phyloP scores from a whole-genome alignment of 768 basidiomycete genomes.

The Megacollybia marginata region DNA sequence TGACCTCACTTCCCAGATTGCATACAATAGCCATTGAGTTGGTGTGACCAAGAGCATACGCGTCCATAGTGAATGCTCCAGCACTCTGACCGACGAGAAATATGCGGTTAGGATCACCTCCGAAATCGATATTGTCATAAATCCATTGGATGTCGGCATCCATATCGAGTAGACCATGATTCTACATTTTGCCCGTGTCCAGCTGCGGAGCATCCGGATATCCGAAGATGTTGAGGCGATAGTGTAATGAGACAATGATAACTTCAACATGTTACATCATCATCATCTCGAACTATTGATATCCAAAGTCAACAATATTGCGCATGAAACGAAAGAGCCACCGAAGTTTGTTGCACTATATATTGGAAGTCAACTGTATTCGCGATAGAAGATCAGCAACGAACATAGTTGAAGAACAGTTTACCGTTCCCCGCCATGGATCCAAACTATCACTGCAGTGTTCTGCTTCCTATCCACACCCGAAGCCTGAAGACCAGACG shows the following conservation, averaged over 20 bases:
- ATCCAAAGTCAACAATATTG: constrained; percentile 14
- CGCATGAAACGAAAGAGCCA: constrained; percentile 1
- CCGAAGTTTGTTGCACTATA: neutral
- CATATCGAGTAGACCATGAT: constrained; percentile 31
- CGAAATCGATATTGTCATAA: constrained; percentile 34
- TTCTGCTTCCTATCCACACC: constrained; percentile 21
- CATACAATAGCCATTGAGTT: constrained; percentile 10
- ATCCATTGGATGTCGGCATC: constrained; percentile 39
- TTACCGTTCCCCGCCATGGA: constrained; percentile 11
- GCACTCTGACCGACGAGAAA: constrained; percentile 32
- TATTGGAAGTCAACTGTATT: neutral
- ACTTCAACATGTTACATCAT: no score
- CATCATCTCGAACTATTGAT: constrained; percentile 20
- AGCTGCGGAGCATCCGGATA: constrained; percentile 32
- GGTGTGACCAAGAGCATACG: constrained; percentile 26
- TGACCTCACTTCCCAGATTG: constrained; percentile 33
- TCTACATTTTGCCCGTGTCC: constrained; percentile 17
- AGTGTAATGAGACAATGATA: constrained; percentile 29
- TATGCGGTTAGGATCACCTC: constrained; percentile 20
- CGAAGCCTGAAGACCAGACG: constrained; percentile 30
- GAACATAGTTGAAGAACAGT: neutral
- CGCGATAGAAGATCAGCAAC: neutral
- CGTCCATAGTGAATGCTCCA: constrained; percentile 25
- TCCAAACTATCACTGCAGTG: no score
- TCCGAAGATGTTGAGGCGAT: constrained; percentile 31